Evolutionary conservation across 805 yeast species (phyloP), one percentile per base, ranked within the genome.

Genomic region (Blastobotrys attinorum): DNA sequence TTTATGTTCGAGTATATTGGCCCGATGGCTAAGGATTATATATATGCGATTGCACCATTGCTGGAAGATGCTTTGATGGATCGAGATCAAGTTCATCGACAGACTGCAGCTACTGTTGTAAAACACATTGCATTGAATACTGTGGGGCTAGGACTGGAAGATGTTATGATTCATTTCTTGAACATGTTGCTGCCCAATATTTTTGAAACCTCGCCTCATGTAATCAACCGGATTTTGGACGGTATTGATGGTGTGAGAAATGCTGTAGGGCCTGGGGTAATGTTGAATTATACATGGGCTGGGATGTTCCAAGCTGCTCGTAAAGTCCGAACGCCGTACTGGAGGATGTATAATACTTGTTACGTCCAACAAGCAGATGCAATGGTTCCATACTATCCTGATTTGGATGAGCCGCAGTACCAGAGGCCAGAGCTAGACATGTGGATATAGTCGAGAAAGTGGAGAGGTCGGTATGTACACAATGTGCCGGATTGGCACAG

Each of bases 121-220:
- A 77, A 77, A 57, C 94, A 87, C 53, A 69, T 92, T 60, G 87
- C 96, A 0, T 60, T 88, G 27, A 81, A 88, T 15, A 79, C 90
- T 56, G 65, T 73, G 21, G 96, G 96, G 0, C 58, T 69, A 2
- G 88, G 89, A 0, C 70, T 73, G 44, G 95, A 86, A 52, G 94
- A 82, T 51, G 84, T 87, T 0, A 87, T 92, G 66, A 59, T 86
- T 8, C 96, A 92, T 60, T 74, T 80, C 46, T 65, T 92, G 56
- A 87, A 92, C 58, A 68, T 89, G 40, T 62, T 92, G 17, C 64
- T 88, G 63, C 98, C 99, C 1, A 92, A 92, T 59, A 69, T 92
- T 2, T 88, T 77, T 59, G 99, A 90, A 61, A 84, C 96, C 0
- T 88, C 97, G 0, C 97, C 97, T 0, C 99, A 92, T 62, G 97